A percentile compares a stretch with the other conserved stretches of the same genome.
Conservation (phyloP, 495 filamentous ascomycete genomes). For the Neurospora africana region DNA sequence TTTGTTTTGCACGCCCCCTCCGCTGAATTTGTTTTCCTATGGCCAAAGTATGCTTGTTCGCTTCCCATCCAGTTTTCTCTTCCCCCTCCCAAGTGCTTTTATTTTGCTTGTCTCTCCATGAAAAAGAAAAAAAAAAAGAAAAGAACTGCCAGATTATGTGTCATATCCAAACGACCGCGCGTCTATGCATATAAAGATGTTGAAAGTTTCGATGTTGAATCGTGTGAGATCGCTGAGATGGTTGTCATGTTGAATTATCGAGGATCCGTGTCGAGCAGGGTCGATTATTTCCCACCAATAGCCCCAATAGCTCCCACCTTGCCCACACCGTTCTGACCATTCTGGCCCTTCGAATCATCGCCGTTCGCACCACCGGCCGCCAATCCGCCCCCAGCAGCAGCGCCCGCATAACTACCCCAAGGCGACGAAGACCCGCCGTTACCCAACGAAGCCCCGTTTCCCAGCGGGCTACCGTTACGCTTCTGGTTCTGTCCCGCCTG, state of each 20-base stretch:
- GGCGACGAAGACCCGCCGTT: constrained; percentile 22
- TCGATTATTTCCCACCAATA: not conserved
- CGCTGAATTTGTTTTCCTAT: not conserved
- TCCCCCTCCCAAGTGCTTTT: not conserved
- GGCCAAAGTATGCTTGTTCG: not conserved
- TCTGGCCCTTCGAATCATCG: not conserved
- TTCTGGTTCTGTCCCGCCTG: constrained; percentile 24
- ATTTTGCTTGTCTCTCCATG: not conserved
- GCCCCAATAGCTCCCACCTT: not conserved
- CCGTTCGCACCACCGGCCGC: not conserved
- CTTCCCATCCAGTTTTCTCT: not conserved
- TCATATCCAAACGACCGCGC: not conserved
- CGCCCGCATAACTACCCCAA: not conserved
- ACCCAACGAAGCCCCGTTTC: constrained; percentile 22
- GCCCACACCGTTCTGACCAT: not conserved
- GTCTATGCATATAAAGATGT: not conserved
- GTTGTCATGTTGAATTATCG: not conserved
- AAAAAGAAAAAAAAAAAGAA: not conserved
- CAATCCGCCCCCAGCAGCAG: not conserved
- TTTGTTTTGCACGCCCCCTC: not conserved
- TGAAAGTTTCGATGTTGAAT: not conserved
- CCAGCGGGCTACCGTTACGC: constrained; percentile 28
- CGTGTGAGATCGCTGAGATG: not conserved
- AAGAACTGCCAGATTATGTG: not conserved
- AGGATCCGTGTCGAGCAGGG: not conserved